phyloP scores from a whole-genome alignment of 495 filamentous ascomycete species.

The Elasticomyces elasticus region DNA sequence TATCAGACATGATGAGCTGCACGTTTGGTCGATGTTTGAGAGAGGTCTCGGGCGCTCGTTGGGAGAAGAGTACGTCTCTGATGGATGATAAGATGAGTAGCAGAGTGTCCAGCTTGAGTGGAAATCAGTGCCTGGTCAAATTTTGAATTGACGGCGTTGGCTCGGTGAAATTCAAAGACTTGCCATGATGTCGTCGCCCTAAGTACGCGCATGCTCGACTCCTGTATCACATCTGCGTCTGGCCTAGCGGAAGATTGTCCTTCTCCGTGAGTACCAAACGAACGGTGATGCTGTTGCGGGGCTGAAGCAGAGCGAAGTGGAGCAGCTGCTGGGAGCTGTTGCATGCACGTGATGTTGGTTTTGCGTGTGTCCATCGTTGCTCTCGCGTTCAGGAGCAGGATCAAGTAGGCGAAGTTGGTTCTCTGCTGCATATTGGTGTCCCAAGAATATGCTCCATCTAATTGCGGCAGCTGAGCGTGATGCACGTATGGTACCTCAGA shows the following conservation, averaged over 20 bases:
- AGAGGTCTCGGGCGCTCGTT: background rate
- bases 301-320: background rate
- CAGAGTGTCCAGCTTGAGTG: constrained; percentile 5
- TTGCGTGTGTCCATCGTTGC: too few species aligned
- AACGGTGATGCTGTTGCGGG: background rate
- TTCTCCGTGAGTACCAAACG: background rate
- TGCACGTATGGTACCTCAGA: too few species aligned
- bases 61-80: constrained; percentile 13
- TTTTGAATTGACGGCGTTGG: background rate
- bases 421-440: too few species aligned
- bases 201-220: background rate
- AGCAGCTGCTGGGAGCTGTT: background rate
- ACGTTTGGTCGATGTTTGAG: background rate
- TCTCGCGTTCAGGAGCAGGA: too few species aligned
- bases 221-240: background rate
- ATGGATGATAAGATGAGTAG: background rate
- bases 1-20: background rate
- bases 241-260: background rate
- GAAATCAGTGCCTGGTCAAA: background rate
- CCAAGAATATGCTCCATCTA: too few species aligned
- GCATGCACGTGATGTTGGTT: background rate
- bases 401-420: too few species aligned
- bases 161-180: background rate
- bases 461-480: too few species aligned
- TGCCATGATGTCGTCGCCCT: background rate